Evolutionary conservation across 2,329 filamentous ascomycete species (phyloP).

Genomic region (Trichoderma polysporum): DNA sequence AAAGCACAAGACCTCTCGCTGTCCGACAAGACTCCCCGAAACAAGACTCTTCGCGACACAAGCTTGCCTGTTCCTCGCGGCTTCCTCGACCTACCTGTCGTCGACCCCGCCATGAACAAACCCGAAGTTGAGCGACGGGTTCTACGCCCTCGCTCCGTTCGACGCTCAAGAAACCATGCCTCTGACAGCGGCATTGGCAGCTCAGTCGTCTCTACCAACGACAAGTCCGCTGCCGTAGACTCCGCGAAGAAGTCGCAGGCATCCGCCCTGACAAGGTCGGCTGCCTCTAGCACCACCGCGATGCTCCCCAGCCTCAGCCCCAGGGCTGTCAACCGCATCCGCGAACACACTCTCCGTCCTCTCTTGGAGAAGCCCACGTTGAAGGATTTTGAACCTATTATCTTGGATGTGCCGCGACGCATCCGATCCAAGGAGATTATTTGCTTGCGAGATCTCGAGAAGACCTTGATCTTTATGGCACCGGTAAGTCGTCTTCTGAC

Average conservation of each 20-base stretch:
- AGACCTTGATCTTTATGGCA: constrained; percentile 86
- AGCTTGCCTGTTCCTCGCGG: constrained; percentile 60
- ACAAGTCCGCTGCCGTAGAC: constrained; percentile 48
- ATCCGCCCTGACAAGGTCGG: constrained; percentile 63
- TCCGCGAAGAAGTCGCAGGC: constrained; percentile 43
- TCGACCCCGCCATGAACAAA: constrained; percentile 48
- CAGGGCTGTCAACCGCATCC: constrained; percentile 73
- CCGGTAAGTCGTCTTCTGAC: constrained; percentile 76
- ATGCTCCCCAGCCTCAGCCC: constrained; percentile 63
- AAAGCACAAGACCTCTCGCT: constrained; percentile 44
- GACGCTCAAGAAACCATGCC: constrained; percentile 63
- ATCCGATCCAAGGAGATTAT: constrained; percentile 84
- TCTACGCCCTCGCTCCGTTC: constrained; percentile 54
- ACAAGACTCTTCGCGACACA: constrained; percentile 49
- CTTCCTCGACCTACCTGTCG: constrained; percentile 57
- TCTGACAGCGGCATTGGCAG: constrained; percentile 89
- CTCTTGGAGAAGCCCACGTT: constrained; percentile 71
- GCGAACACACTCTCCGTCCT: constrained; percentile 74
- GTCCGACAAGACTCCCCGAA: constrained; percentile 36
- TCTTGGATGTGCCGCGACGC: constrained; percentile 74
- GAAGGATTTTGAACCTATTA: constrained; percentile 77
- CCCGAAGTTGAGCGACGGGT: constrained; percentile 48
- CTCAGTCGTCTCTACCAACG: constrained; percentile 65
- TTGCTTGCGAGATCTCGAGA: constrained; percentile 90
- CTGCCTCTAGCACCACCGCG: constrained; percentile 47